phyloP scores from a whole-genome alignment of 2,329 filamentous ascomycete species.

The Sclerotinia trifoliorum region DNA sequence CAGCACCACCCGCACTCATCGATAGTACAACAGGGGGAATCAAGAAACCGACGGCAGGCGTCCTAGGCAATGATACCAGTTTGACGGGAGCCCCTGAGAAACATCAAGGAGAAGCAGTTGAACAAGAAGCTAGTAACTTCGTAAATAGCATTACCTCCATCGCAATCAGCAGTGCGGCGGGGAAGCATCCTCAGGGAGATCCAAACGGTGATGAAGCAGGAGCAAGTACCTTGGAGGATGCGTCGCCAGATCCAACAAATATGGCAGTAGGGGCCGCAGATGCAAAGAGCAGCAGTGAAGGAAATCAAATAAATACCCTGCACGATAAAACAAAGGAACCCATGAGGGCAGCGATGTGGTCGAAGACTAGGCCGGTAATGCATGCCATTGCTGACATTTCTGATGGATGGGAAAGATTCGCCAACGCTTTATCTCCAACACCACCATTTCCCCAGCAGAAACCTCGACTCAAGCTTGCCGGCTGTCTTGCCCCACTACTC shows the following conservation, averaged over 20 bases:
- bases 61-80: conserved; percentile 73
- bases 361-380: conserved; percentile 73
- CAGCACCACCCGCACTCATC: conserved; percentile 73
- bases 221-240: conserved; percentile 44
- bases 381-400: conserved; percentile 57
- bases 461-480: conserved; percentile 55
- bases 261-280: conserved; percentile 54
- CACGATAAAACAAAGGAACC: conserved; percentile 79
- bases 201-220: conserved; percentile 40
- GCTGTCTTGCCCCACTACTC: conserved; percentile 52
- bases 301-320: conserved; percentile 48
- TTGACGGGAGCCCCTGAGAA: conserved; percentile 81
- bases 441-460: conserved; percentile 57
- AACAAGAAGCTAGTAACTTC: conserved; percentile 79
- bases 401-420: conserved; percentile 63
- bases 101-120: conserved; percentile 78
- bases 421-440: conserved; percentile 62
- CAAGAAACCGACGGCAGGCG: conserved; percentile 73
- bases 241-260: conserved; percentile 60
- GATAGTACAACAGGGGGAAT: conserved; percentile 68
- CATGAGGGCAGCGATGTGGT: conserved; percentile 75
- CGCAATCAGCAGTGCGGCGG: conserved; percentile 70
- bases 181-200: conserved; percentile 70
- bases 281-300: conserved; percentile 51
- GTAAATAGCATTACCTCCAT: conserved; percentile 71